phyloP scores from a whole-genome alignment of 2,329 filamentous ascomycete genomes.

The Beauveria varroae region DNA sequence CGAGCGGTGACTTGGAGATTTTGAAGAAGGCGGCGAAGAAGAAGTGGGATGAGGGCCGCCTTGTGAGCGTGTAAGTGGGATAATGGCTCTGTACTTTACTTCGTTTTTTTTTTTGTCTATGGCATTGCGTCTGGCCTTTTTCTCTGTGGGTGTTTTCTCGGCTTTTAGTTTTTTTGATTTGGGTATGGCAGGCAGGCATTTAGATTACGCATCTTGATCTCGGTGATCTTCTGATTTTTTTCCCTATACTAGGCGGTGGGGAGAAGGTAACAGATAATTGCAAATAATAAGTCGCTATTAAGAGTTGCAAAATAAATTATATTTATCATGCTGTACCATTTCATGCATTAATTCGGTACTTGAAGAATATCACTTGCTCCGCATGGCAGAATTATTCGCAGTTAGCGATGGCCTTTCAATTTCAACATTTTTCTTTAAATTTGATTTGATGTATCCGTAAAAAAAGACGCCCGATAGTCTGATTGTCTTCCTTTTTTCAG shows the following conservation, averaged over 20 bases:
- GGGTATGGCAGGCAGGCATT: not conserved
- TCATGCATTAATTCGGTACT: no score
- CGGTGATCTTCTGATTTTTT: not conserved
- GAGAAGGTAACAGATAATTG: not conserved
- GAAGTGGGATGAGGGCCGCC: conserved; percentile 35
- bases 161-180: not conserved
- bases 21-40: conserved; percentile 49
- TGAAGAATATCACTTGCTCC: no score
- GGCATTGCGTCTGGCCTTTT: not conserved
- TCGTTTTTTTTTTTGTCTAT: not conserved
- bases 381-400: no score
- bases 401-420: no score
- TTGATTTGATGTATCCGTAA: no score
- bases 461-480: no score
- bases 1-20: conserved; percentile 49
- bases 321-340: no score
- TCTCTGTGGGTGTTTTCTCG: not conserved
- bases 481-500: no score
- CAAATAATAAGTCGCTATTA: no score
- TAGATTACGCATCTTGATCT: not conserved
- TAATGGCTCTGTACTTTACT: not conserved
- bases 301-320: no score
- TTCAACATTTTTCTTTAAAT: no score
- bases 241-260: not conserved
- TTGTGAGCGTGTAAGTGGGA: conserved; percentile 28